Evolutionary conservation across 2,329 filamentous ascomycete genomes (phyloP), one percentile per base, ranked within the genome.

Genomic region (Aspergillus transmontanensis): DNA sequence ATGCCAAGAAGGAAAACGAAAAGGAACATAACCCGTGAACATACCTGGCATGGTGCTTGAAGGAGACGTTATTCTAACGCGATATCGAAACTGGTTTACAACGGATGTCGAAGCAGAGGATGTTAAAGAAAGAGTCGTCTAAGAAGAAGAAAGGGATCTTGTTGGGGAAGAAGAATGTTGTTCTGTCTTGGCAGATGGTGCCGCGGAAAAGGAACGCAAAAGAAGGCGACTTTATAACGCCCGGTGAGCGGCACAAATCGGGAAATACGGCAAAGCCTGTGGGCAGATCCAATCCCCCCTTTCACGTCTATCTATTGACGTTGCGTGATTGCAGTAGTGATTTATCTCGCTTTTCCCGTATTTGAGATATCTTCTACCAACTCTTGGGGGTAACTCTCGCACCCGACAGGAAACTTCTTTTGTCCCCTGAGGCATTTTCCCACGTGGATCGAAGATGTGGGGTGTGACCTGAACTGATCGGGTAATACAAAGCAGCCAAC

Each of bases 1-100:
- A 61, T 34, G 62, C 62, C 62, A 64, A 64, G 58, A 61, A 63
- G 39, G 21, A 51, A 55, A 39, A 36, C 30, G n/a, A 36, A 55
- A 55, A 39, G n/a, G 34, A 26, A 55, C 4, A 23, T 55, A 36
- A 50, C 21, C 34, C 28, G 41, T n/a, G 43, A 16, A 61, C 59
- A 19, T 51, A 61, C 59, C 59, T 60, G 50, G 23, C 55, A 57
- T 57, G 34, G n/a, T 39, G 51, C 10, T 39, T 55, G 6, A 55
- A 41, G 34, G 9, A n/a, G 32, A 55, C 23, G n/a, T 19, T 30
- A 55, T 19, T 55, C 4, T 21, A 39, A 19, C 9, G 30, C n/a
- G 30, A 32, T 28, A 23, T 54, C 32, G 19, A 21, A 19, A 6
- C 30, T 36, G 34, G 21, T 23, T 55, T 16, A 36, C 12, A 26